A percentile compares a stretch with the other conserved stretches of the same genome.
Evolutionary conservation across 495 filamentous ascomycete genomes (phyloP).

Genomic region (Clavariopsis aquatica): DNA sequence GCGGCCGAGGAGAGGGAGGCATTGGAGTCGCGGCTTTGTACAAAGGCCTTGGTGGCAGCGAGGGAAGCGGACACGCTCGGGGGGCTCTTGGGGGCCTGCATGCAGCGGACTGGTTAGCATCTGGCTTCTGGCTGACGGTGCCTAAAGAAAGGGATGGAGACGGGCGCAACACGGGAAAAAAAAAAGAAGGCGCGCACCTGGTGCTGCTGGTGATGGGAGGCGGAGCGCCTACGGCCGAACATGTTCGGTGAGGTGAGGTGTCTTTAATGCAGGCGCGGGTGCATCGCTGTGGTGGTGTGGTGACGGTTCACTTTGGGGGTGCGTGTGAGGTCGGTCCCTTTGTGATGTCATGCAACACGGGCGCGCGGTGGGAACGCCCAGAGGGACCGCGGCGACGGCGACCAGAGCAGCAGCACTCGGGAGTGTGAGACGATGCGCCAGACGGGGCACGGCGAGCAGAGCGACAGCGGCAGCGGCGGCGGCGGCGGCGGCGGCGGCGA

Average conservation of each 20-base stretch:
- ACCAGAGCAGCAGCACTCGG: no score
- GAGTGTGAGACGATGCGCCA: not conserved
- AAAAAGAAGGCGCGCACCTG: slow-evolving; percentile 34
- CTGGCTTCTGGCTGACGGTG: not conserved
- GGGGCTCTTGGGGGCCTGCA: slow-evolving; percentile 61
- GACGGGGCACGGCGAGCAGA: not conserved
- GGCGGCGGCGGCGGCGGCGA: not conserved
- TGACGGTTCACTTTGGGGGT: not conserved
- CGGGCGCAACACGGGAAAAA: not conserved
- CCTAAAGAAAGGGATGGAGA: not conserved
- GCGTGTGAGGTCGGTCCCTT: slow-evolving; percentile 25
- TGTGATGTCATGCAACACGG: slow-evolving; percentile 22
- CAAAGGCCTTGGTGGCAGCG: slow-evolving; percentile 80
- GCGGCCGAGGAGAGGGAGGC: slow-evolving; percentile 75
- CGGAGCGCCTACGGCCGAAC: slow-evolving; percentile 38
- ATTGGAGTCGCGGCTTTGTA: slow-evolving; percentile 63
- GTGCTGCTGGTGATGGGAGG: slow-evolving; percentile 28
- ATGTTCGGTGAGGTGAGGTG: slow-evolving; percentile 27
- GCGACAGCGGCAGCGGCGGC: not conserved
- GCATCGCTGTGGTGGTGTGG: slow-evolving; percentile 20
- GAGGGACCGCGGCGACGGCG: no score
- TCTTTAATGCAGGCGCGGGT: slow-evolving; percentile 16
- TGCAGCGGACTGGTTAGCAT: slow-evolving; percentile 21
- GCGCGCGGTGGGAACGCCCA: slow-evolving; percentile 9
- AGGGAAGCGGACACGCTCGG: slow-evolving; percentile 70